These are phyloP conservation scores for Colletotrichum australisinense DNA, from an alignment of 2,329 filamentous ascomycete genomes.

Conservation along the genomic window DNA sequence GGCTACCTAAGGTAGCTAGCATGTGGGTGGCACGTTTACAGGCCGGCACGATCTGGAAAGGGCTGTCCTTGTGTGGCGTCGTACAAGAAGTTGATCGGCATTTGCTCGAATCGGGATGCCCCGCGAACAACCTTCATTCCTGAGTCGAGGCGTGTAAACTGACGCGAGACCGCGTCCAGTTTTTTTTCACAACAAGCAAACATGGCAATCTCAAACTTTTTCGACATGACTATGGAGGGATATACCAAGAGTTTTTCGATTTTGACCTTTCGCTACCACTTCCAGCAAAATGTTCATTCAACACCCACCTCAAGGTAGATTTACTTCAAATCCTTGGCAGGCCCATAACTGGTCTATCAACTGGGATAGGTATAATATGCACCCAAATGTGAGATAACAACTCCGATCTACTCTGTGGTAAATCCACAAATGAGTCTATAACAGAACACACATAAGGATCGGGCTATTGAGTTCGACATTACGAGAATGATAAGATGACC, in stretches of 20 bases:
- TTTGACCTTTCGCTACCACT: background rate
- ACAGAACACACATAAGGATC: background rate
- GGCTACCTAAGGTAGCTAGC: too few species aligned
- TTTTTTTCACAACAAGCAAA: background rate
- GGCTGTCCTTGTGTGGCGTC: background rate
- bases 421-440: background rate
- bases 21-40: background rate
- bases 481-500: background rate
- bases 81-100: background rate
- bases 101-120: conserved; percentile 8
- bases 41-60: background rate
- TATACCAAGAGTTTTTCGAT: background rate
- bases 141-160: background rate
- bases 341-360: background rate
- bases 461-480: background rate
- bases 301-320: background rate
- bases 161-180: background rate
- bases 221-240: background rate
- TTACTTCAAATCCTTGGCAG: too few species aligned
- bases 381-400: background rate
- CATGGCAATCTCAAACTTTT: too few species aligned
- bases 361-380: background rate
- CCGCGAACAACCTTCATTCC: conserved; percentile 13
- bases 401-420: too few species aligned
- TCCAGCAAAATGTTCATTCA: background rate